Percentiles rank a stretch among this genome's conserved stretches.
These are phyloP conservation scores for Taxillus chinensis DNA, from an alignment of 164 flowering plant genomes.

Conservation along the genomic window DNA sequence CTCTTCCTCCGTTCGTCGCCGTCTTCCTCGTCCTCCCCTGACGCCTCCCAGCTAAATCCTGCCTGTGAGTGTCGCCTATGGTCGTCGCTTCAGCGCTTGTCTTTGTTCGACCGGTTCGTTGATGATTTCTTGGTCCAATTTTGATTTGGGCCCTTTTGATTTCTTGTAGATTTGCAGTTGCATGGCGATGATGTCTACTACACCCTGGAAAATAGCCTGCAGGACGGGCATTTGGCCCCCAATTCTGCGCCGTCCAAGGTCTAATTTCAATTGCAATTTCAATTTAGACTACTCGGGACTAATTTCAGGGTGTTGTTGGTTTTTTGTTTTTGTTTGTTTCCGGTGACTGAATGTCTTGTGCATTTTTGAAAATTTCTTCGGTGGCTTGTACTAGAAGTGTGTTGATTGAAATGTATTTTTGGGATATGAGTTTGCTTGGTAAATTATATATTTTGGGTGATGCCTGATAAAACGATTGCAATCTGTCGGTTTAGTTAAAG, in stretches of 20 bases:
- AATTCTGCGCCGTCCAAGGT: slow-evolving; percentile 44
- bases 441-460: too few species aligned
- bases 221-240: slow-evolving; percentile 21
- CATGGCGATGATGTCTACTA: slow-evolving; percentile 89
- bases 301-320: too few species aligned
- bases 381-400: too few species aligned
- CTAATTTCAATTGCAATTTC: neutral
- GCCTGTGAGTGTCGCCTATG: slow-evolving; percentile 30
- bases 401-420: too few species aligned
- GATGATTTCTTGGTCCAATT: neutral
- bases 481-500: too few species aligned
- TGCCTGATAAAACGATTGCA: too few species aligned
- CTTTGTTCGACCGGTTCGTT: too few species aligned
- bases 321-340: too few species aligned
- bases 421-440: too few species aligned
- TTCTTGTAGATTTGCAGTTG: slow-evolving; percentile 71
- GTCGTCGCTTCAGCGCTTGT: neutral
- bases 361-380: too few species aligned
- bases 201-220: slow-evolving; percentile 51
- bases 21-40: slow-evolving; percentile 17
- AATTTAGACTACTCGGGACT: too few species aligned
- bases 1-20: slow-evolving; percentile 43
- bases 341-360: too few species aligned
- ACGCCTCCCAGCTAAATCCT: slow-evolving; percentile 54
- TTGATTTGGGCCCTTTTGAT: neutral